Conservation (phyloP, 345 rosid species). For the Toxicodendron radicans region DNA sequence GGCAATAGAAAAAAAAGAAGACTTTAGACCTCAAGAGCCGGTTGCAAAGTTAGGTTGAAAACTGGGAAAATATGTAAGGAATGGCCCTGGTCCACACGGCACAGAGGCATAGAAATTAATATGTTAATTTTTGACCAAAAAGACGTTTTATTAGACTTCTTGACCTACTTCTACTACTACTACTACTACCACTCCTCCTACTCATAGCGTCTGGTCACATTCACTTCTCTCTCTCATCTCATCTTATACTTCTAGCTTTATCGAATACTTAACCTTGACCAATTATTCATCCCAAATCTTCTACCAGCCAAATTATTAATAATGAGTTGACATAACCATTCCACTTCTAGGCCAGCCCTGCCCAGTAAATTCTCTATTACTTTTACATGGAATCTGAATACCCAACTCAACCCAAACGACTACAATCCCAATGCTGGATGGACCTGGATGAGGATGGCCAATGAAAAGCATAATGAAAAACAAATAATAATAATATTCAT, state of each 20-base stretch:
- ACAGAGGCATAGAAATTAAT: conserved; percentile 3
- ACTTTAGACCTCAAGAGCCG: background rate
- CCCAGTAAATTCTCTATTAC: background rate
- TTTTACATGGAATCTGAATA: background rate
- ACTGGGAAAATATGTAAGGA: background rate
- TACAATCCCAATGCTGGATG: background rate
- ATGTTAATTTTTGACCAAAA: conserved; percentile 15
- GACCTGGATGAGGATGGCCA: too few relatives aligned
- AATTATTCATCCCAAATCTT: background rate
- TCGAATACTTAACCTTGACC: conserved; percentile 17
- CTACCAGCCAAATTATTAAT: background rate
- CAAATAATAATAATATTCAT: too few relatives aligned
- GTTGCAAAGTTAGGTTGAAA: conserved; percentile 13
- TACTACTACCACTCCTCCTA: too few relatives aligned
- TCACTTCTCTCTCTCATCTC: background rate
- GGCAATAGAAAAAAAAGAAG: background rate
- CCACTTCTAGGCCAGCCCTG: background rate
- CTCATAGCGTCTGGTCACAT: background rate
- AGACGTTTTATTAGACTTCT: background rate
- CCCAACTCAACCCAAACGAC: too few relatives aligned
- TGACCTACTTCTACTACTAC: conserved; percentile 11
- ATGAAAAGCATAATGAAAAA: too few relatives aligned
- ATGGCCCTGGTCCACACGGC: conserved; percentile 23
- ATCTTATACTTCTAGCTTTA: background rate
- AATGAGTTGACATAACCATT: background rate